Percentiles rank a stretch among this genome's conserved stretches.
Evolutionary conservation across 169 alveolate species (phyloP).

Genomic region (Plasmodium vivax): DNA sequence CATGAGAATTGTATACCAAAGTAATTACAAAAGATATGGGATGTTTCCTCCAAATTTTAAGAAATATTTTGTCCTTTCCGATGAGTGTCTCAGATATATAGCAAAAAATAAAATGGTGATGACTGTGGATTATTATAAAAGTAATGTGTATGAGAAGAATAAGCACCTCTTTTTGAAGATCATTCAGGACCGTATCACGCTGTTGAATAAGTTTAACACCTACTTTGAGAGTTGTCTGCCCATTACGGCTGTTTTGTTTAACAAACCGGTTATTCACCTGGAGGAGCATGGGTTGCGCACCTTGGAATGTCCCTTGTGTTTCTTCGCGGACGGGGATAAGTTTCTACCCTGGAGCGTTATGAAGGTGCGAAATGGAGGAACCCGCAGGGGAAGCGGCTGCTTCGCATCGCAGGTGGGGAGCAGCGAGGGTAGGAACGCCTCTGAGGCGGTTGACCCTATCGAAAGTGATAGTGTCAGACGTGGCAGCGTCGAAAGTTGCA

Average conservation of each 20-base stretch:
- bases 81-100: slow-evolving; percentile 34
- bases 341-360: slow-evolving; percentile 38
- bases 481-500: background rate
- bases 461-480: background rate
- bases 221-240: slow-evolving; percentile 72
- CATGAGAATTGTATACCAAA: slow-evolving; percentile 59
- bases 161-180: slow-evolving; percentile 44
- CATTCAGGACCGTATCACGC: slow-evolving; percentile 68
- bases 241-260: slow-evolving; percentile 53
- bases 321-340: slow-evolving; percentile 30
- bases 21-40: slow-evolving; percentile 53
- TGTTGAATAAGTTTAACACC: slow-evolving; percentile 46
- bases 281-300: slow-evolving; percentile 74
- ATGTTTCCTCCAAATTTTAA: slow-evolving; percentile 68
- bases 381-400: background rate
- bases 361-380: background rate
- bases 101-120: slow-evolving; percentile 71
- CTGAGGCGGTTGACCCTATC: background rate
- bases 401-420: background rate
- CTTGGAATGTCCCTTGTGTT: slow-evolving; percentile 69
- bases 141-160: slow-evolving; percentile 36
- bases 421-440: background rate
- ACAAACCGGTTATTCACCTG: slow-evolving; percentile 52
- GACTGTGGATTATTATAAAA: slow-evolving; percentile 67
- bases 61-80: slow-evolving; percentile 60